Evolutionary conservation across 345 rosid genomes (phyloP).

Genomic region (Dimocarpus longan): DNA sequence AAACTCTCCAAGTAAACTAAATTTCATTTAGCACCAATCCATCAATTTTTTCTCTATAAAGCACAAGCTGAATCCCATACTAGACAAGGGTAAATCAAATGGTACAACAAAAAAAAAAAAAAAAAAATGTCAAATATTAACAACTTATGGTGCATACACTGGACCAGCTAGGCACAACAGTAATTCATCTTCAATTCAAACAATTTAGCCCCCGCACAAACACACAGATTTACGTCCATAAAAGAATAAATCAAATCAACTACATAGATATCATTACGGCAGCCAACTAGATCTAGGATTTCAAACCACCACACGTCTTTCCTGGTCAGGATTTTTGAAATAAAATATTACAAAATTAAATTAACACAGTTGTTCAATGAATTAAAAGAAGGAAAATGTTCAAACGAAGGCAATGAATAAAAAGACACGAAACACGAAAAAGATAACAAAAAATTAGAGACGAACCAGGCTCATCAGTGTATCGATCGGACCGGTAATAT

Average conservation of each 20-base stretch:
- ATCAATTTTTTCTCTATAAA: not conserved
- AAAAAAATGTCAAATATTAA: not conserved
- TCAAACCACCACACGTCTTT: not conserved
- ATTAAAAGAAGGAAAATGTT: not conserved
- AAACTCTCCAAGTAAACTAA: not conserved
- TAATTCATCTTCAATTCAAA: not conserved
- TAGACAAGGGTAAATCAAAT: not conserved
- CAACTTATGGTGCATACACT: not conserved
- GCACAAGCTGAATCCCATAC: not conserved
- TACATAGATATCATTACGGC: not conserved
- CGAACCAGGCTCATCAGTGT: constrained; percentile 67
- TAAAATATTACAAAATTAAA: constrained; percentile 6
- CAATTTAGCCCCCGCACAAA: not conserved
- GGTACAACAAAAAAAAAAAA: not conserved
- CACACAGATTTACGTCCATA: not conserved
- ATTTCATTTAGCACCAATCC: not conserved
- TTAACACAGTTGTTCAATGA: not conserved
- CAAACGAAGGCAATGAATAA: not conserved
- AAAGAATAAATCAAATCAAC: not conserved
- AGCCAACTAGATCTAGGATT: not conserved
- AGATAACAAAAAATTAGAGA: constrained; percentile 10
- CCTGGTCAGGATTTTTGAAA: constrained; percentile 1
- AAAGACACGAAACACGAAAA: not conserved
- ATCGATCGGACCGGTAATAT: constrained; percentile 60
- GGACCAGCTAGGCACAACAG: not conserved